Evolutionary conservation across 495 filamentous ascomycete genomes (phyloP).

Genomic region (Podospora appendiculata): DNA sequence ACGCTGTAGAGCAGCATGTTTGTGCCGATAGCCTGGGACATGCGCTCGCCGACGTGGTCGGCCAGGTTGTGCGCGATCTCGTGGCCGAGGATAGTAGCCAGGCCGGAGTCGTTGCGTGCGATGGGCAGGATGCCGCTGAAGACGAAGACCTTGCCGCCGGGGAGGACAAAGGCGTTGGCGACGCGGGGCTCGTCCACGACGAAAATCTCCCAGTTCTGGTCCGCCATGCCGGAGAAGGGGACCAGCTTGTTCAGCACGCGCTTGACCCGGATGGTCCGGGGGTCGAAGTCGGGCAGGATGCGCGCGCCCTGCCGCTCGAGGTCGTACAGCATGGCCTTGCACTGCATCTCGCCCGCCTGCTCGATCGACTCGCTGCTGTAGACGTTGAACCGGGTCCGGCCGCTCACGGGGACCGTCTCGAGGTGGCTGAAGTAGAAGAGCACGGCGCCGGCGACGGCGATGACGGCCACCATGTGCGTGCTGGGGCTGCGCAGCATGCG

Average conservation of each 20-base stretch:
- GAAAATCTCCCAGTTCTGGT: constrained; percentile 71
- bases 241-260: constrained; percentile 66
- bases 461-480: constrained; percentile 22
- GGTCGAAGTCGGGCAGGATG: constrained; percentile 36
- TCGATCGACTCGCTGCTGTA: constrained; percentile 50
- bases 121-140: constrained; percentile 75
- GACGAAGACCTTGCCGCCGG: constrained; percentile 91
- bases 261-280: constrained; percentile 42
- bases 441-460: constrained; percentile 28
- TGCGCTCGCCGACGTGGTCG: constrained; percentile 67
- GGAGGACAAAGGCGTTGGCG: constrained; percentile 83
- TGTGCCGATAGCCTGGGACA: constrained; percentile 55
- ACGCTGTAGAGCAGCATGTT: constrained; percentile 43
- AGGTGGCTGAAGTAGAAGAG: constrained; percentile 64
- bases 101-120: constrained; percentile 60
- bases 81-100: constrained; percentile 82
- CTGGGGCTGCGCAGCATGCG: constrained; percentile 17
- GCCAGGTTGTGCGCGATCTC: constrained; percentile 93
- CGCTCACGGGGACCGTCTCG: constrained; percentile 73
- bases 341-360: constrained; percentile 43
- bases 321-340: constrained; percentile 42
- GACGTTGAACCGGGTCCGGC: constrained; percentile 76
- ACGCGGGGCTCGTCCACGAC: constrained; percentile 63
- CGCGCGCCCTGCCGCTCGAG: constrained; percentile 21
- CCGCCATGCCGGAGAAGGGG: constrained; percentile 53